Evolutionary conservation across 768 basidiomycete species (phyloP), one percentile per base, ranked within the genome.

Genomic region (Megacollybia marginata): DNA sequence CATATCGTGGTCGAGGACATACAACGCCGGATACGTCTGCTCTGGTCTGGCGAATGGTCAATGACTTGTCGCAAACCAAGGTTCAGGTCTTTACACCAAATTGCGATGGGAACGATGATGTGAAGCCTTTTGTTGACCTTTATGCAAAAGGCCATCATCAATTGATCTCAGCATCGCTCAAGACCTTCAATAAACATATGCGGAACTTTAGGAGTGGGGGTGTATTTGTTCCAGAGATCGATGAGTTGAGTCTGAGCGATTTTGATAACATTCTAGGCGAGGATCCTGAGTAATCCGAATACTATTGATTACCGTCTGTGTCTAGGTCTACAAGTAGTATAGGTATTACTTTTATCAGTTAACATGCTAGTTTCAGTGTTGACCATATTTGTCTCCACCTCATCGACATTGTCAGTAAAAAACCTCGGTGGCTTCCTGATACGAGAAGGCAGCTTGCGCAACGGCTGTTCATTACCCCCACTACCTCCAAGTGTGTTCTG

Each of bases 111-210:
- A 46, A 48, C 7, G 3, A 28, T 4, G 15, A 5, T 0, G n/a
- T 42, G 0, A 65, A 56, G 33, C 53, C 55, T 1, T 50, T 57
- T 0, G 18, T 42, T 0, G 54, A 68, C 51, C 40, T 60, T 0
- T 38, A 54, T 7, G 20, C 28, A 1, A 0, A 38, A 1, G 65
- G 65, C 10, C 48, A 55, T 1, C 33, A 54, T 6, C 61, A 58
- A 13, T 54, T 66, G 9, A 53, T 58, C 43, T 57, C 59, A 0
- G 52, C 60, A 0, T 64, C 62, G 1, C 48, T 71, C 0, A 51
- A 56, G 0, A 64, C 55, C 4, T 69, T 69, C 54, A 71, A 71
- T 49, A 62, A 62, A 48, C 69, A 68, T 12, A 47, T 66, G 0
- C 0, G 33, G 5, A 50, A 34, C 1, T 44, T 64, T 35, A 46